Percentiles rank a stretch among this genome's conserved stretches.
phyloP scores from a whole-genome alignment of 2,329 filamentous ascomycete genomes.

The Pseudocercospora pini-densiflorae region DNA sequence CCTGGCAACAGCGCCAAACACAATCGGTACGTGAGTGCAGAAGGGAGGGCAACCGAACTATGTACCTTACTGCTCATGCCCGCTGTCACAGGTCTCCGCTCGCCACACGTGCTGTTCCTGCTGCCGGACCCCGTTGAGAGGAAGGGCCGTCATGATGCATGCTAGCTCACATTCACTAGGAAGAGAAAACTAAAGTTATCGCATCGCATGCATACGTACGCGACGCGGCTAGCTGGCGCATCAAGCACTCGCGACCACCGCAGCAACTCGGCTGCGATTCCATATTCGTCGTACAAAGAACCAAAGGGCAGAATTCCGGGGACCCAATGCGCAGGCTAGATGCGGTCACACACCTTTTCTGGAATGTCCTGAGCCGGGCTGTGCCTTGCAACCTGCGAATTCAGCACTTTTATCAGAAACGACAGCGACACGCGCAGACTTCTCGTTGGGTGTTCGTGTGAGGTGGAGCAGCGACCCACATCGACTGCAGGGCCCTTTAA shows the following conservation, averaged over 20 bases:
- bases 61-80: conserved; percentile 31
- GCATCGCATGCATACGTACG: conserved; percentile 12
- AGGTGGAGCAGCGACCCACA: conserved; percentile 23
- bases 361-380: conserved; percentile 16
- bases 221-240: conserved; percentile 18
- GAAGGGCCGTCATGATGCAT: conserved; percentile 21
- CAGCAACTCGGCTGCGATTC: conserved; percentile 16
- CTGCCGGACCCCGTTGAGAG: conserved; percentile 19
- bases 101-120: conserved; percentile 21
- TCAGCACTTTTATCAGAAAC: conserved; percentile 24
- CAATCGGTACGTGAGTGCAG: conserved; percentile 23
- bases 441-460: conserved; percentile 18
- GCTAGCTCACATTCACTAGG: conserved; percentile 12
- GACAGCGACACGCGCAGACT: conserved; percentile 15
- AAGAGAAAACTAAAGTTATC: conserved; percentile 13
- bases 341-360: conserved; percentile 18
- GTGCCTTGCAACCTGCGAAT: conserved; percentile 11
- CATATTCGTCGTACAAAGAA: conserved; percentile 17
- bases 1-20: conserved; percentile 20
- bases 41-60: conserved; percentile 22
- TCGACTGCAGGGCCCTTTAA: conserved; percentile 21
- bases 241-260: conserved; percentile 13
- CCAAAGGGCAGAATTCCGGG: conserved; percentile 17
- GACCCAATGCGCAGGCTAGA: conserved; percentile 15
- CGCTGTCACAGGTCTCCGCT: conserved; percentile 19